These are phyloP conservation scores for Flaveria sonorensis DNA, from an alignment of 129 eudicot genomes.

Conservation along the genomic window DNA sequence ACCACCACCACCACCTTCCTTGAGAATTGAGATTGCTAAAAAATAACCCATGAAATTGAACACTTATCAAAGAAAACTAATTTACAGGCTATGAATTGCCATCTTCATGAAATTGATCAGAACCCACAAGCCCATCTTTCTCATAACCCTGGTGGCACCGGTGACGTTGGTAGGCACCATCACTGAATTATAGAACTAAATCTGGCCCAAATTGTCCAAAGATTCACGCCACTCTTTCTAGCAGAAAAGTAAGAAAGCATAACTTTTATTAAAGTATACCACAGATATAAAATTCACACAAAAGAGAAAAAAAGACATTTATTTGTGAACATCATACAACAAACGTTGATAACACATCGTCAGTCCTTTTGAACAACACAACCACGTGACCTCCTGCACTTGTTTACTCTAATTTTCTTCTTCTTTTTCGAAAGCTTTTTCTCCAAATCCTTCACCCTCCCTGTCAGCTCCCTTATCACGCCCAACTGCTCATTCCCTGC, in stretches of 20 bases:
- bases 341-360: background rate
- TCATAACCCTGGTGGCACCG: slow-evolving; percentile 1
- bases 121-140: slow-evolving; percentile 3
- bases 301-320: background rate
- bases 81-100: slow-evolving; percentile 35
- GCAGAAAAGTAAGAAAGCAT: slow-evolving; percentile 41
- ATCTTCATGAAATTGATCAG: slow-evolving; percentile 23
- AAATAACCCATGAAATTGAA: background rate
- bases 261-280: too few relatives aligned
- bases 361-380: slow-evolving; percentile 5
- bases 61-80: background rate
- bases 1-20: too few relatives aligned
- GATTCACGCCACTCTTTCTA: slow-evolving; percentile 62
- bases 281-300: too few relatives aligned
- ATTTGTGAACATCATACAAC: background rate
- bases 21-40: too few relatives aligned
- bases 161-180: slow-evolving; percentile 31
- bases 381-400: slow-evolving; percentile 1
- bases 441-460: slow-evolving; percentile 69
- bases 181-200: background rate
- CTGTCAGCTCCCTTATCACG: slow-evolving; percentile 58
- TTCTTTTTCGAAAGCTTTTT: slow-evolving; percentile 46
- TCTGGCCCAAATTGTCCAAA: slow-evolving; percentile 55
- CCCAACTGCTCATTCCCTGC: slow-evolving; percentile 61
- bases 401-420: slow-evolving; percentile 32